These are phyloP conservation scores for Gossypium herbaceum DNA, from an alignment of 345 rosid species.

Conservation along the genomic window DNA sequence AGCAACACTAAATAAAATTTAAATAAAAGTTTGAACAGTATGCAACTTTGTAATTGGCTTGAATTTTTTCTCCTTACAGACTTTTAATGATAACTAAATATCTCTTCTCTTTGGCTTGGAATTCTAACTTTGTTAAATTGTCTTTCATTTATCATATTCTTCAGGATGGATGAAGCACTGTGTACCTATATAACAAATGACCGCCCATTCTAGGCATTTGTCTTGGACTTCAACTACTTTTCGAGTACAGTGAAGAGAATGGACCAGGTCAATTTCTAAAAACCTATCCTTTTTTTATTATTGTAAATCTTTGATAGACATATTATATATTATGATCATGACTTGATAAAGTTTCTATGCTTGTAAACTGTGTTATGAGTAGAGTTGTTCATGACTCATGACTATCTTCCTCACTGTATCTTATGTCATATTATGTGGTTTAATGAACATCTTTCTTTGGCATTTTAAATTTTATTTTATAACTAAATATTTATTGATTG, in stretches of 20 bases:
- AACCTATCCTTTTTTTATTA: slow-evolving; percentile 47
- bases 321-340: background rate
- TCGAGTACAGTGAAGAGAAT: slow-evolving; percentile 86
- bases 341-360: no score
- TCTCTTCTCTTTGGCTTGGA: slow-evolving; percentile 53
- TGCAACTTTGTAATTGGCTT: background rate
- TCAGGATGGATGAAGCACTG: slow-evolving; percentile 89
- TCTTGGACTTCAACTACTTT: slow-evolving; percentile 91
- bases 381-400: background rate
- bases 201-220: slow-evolving; percentile 94
- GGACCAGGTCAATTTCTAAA: slow-evolving; percentile 57
- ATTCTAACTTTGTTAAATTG: slow-evolving; percentile 38
- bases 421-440: background rate
- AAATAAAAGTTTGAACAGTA: background rate
- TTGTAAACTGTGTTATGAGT: background rate
- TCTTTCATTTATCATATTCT: slow-evolving; percentile 14
- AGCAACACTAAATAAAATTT: slow-evolving; percentile 9
- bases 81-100: background rate
- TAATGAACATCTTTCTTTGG: background rate
- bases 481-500: background rate
- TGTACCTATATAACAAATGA: slow-evolving; percentile 68
- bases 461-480: background rate
- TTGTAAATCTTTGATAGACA: background rate
- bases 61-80: background rate
- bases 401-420: background rate